A percentile compares a stretch with the other conserved stretches of the same genome.
These are phyloP conservation scores for Candida adriatica DNA, from an alignment of 805 yeast genomes.

Conservation along the genomic window DNA sequence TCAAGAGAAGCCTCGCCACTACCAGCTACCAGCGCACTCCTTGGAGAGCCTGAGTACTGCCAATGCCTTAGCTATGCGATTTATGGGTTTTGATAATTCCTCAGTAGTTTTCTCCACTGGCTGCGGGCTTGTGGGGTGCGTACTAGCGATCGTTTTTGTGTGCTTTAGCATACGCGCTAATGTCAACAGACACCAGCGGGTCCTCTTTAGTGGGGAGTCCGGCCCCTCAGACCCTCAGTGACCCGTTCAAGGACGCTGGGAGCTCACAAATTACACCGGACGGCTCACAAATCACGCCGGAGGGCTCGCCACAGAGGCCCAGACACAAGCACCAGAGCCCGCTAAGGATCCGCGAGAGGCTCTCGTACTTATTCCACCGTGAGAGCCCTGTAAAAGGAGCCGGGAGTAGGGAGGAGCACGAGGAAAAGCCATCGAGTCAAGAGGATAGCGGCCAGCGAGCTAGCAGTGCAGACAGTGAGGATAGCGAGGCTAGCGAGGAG, in stretches of 20 bases:
- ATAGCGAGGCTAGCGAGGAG: too few species aligned
- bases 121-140: too few species aligned
- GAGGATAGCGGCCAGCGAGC: not conserved
- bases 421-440: not conserved
- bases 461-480: not conserved
- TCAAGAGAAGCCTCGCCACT: too few species aligned
- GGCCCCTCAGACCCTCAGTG: not conserved
- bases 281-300: not conserved
- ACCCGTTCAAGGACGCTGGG: too few species aligned
- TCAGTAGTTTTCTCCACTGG: too few species aligned
- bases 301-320: not conserved
- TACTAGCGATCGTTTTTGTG: not conserved
- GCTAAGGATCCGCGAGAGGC: slow-evolving; percentile 5
- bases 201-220: not conserved
- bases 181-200: not conserved
- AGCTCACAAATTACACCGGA: not conserved
- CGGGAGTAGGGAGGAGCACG: not conserved
- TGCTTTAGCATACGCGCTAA: not conserved
- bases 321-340: slow-evolving; percentile 6
- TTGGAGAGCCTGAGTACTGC: too few species aligned
- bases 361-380: slow-evolving; percentile 4
- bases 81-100: too few species aligned
- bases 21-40: too few species aligned
- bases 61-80: too few species aligned
- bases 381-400: not conserved